Percentiles rank a stretch among this genome's conserved stretches.
Evolutionary conservation across 2,329 filamentous ascomycete genomes (phyloP).

Genomic region (Rhynchosporium secalis): DNA sequence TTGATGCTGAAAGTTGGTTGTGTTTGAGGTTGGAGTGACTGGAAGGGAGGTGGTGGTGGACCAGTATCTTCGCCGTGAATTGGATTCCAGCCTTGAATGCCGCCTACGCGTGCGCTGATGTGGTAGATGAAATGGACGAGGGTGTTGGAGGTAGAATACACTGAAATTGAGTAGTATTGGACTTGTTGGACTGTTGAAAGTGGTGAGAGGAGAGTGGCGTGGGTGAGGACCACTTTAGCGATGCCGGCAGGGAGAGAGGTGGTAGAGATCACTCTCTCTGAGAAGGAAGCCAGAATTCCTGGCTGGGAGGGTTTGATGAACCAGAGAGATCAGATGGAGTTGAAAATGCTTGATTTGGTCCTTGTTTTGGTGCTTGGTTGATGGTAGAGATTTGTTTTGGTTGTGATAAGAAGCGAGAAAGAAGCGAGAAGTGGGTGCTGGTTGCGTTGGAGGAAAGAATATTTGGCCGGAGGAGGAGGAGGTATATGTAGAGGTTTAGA

Average conservation of each 20-base stretch:
- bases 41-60: constrained; percentile 27
- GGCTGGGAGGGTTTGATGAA: not conserved
- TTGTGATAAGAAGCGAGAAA: too few relatives aligned
- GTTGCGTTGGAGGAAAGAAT: not conserved
- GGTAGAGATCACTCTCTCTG: constrained; percentile 19
- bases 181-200: constrained; percentile 21
- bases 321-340: not conserved
- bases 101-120: constrained; percentile 22
- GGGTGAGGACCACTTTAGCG: constrained; percentile 24
- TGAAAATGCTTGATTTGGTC: not conserved
- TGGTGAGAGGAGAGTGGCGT: constrained; percentile 24
- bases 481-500: not conserved
- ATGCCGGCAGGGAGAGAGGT: constrained; percentile 19
- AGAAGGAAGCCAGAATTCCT: constrained; percentile 28
- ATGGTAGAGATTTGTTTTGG: not conserved
- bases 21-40: not conserved
- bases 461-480: not conserved
- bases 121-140: constrained; percentile 26
- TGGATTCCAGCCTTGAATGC: constrained; percentile 34
- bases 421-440: not conserved
- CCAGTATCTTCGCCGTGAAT: constrained; percentile 35
- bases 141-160: constrained; percentile 22
- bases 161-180: constrained; percentile 23
- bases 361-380: not conserved
- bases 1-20: constrained; percentile 15